phyloP scores from a whole-genome alignment of 495 filamentous ascomycete genomes.

The Penicillium tannophilum region DNA sequence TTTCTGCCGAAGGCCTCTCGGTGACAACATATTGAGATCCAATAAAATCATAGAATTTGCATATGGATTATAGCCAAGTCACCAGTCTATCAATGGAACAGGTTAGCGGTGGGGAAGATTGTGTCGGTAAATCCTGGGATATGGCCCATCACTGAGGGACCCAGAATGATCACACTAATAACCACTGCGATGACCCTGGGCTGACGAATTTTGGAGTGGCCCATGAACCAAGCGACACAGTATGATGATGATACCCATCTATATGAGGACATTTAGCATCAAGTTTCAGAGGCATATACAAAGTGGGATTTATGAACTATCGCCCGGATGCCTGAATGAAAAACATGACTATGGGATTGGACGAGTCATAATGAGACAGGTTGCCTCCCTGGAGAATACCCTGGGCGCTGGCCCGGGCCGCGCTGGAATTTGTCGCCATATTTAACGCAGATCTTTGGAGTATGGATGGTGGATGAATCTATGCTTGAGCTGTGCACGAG shows the following conservation, averaged over 20 bases:
- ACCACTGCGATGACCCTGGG: slow-evolving; percentile 96
- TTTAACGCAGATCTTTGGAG: not conserved
- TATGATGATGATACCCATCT: slow-evolving; percentile 89
- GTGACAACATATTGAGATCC: not conserved
- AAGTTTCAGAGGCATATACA: not conserved
- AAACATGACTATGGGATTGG: slow-evolving; percentile 88
- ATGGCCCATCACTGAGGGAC: slow-evolving; percentile 81
- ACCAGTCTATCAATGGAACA: slow-evolving; percentile 29
- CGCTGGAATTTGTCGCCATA: slow-evolving; percentile 2
- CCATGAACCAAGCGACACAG: slow-evolving; percentile 82
- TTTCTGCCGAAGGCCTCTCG: not conserved
- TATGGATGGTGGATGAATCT: not conserved
- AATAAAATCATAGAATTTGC: not conserved
- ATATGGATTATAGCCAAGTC: not conserved
- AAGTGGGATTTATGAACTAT: not conserved
- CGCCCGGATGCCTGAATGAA: slow-evolving; percentile 74
- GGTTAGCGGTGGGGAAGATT: slow-evolving; percentile 75
- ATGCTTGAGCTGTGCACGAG: not conserved
- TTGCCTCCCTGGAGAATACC: slow-evolving; percentile 75
- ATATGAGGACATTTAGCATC: not conserved
- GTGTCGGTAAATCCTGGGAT: slow-evolving; percentile 77
- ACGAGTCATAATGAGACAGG: slow-evolving; percentile 68
- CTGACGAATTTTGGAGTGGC: slow-evolving; percentile 83
- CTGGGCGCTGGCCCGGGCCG: slow-evolving; percentile 29
- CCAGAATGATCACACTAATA: slow-evolving; percentile 87